Evolutionary conservation across 768 basidiomycete species (phyloP).

Genomic region (Udeniomyces megalosporus): DNA sequence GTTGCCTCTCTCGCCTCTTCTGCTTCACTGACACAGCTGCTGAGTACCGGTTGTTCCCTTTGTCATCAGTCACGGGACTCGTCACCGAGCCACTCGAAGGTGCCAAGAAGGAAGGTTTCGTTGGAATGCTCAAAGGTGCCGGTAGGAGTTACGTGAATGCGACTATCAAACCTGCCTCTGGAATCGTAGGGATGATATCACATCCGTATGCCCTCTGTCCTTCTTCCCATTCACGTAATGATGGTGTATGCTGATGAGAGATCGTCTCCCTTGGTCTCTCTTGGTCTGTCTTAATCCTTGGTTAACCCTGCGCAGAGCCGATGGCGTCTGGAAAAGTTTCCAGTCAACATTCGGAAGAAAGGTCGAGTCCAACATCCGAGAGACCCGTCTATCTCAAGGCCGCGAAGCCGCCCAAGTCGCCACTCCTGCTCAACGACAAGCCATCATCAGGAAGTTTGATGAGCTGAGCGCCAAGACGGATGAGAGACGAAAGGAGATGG

Average conservation of each 20-base stretch:
- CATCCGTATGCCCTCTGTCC: neutral
- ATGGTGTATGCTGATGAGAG: no score
- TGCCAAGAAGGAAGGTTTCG: conserved; percentile 31
- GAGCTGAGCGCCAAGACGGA: neutral
- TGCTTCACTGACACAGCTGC: no score
- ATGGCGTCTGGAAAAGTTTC: conserved; percentile 32
- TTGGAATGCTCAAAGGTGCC: conserved; percentile 31
- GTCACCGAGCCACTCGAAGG: conserved; percentile 32
- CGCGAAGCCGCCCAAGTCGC: conserved; percentile 12
- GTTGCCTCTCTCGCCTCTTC: no score
- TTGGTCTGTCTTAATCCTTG: no score
- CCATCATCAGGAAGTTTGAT: neutral
- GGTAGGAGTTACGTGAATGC: conserved; percentile 29
- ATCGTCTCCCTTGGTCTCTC: no score
- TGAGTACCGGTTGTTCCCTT: no score
- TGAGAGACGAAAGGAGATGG: neutral
- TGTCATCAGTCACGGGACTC: conserved; percentile 33
- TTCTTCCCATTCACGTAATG: neutral
- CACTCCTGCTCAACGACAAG: neutral
- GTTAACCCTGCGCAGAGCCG: conserved; percentile 23
- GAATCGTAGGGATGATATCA: conserved; percentile 3
- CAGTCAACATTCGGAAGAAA: conserved; percentile 24
- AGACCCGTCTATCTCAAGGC: conserved; percentile 34
- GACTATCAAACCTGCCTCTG: conserved; percentile 28
- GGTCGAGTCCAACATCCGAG: conserved; percentile 29